Conservation (phyloP, 1,139 yeast species). For the Zhuliangozyma parablackwelliae region DNA sequence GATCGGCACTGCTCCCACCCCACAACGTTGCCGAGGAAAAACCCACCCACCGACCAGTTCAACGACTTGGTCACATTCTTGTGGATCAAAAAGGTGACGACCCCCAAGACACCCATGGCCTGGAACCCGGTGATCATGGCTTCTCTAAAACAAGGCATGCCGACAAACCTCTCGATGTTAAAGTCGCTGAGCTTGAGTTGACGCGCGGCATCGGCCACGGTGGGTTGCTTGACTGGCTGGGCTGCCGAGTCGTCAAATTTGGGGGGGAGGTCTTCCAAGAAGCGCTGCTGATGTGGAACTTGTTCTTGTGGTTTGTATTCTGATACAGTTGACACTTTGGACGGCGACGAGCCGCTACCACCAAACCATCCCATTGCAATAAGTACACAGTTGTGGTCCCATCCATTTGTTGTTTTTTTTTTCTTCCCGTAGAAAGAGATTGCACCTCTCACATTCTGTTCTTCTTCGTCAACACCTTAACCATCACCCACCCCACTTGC, state of each 20-base stretch:
- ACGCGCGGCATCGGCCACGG: constrained; percentile 28
- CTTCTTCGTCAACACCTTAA: not conserved
- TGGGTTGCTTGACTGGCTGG: constrained; percentile 13
- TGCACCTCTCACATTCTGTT: not conserved
- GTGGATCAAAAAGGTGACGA: constrained; percentile 66
- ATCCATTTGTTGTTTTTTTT: no score
- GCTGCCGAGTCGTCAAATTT: constrained; percentile 39
- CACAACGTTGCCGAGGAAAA: constrained; percentile 71
- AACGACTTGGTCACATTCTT: constrained; percentile 57
- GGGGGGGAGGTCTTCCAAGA: constrained; percentile 40
- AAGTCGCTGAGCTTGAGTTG: constrained; percentile 48
- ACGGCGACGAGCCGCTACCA: constrained; percentile 14
- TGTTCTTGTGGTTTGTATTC: constrained; percentile 14
- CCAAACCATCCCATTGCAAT: constrained; percentile 32
- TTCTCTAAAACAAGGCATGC: constrained; percentile 85
- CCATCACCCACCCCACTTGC: not conserved
- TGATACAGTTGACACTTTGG: constrained; percentile 24
- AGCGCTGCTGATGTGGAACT: constrained; percentile 12
- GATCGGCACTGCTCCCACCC: constrained; percentile 94
- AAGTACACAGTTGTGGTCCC: no score
- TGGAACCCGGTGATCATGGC: constrained; percentile 86
- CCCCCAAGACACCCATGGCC: constrained; percentile 75
- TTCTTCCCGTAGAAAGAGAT: no score
- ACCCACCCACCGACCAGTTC: constrained; percentile 84
- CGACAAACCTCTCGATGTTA: constrained; percentile 46